Percentiles rank a stretch among this genome's conserved stretches.
Conservation (phyloP, 176 grass and related monocot species). For the Triticum turgidum region DNA sequence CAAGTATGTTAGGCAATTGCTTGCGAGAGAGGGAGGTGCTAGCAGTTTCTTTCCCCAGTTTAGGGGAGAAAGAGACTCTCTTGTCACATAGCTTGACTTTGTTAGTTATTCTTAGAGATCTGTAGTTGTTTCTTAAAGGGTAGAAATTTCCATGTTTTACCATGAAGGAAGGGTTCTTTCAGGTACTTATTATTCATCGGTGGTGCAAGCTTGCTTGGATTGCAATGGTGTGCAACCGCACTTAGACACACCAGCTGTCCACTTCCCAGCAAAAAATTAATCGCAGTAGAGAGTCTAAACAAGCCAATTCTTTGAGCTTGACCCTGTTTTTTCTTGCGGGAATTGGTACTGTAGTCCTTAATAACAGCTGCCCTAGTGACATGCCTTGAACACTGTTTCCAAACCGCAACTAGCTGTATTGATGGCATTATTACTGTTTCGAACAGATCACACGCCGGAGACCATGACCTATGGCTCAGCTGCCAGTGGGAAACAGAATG, state of each 20-base stretch:
- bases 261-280: conserved; percentile 3
- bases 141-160: conserved; percentile 17
- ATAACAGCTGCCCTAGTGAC: background rate
- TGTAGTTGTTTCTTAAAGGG: conserved; percentile 20
- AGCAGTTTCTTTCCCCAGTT: conserved; percentile 23
- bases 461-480: conserved; percentile 27
- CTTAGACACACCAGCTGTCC: conserved; percentile 21
- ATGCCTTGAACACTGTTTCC: too few species aligned
- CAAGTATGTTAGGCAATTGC: conserved; percentile 29
- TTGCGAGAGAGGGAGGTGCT: background rate
- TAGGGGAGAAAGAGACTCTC: conserved; percentile 2
- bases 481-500: conserved; percentile 33
- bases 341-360: conserved; percentile 5
- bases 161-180: conserved; percentile 11
- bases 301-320: conserved; percentile 24
- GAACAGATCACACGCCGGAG: conserved; percentile 47
- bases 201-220: conserved; percentile 41
- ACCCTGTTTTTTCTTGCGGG: background rate
- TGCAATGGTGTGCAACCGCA: conserved; percentile 29
- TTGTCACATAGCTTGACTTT: conserved; percentile 29
- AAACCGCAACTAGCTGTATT: background rate
- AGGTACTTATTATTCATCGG: background rate
- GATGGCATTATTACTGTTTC: background rate
- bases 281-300: conserved; percentile 10
- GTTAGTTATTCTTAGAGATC: conserved; percentile 24